Percentiles rank a stretch among this genome's conserved stretches.
Evolutionary conservation across 495 filamentous ascomycete genomes (phyloP).

Genomic region (Letharia lupina): DNA sequence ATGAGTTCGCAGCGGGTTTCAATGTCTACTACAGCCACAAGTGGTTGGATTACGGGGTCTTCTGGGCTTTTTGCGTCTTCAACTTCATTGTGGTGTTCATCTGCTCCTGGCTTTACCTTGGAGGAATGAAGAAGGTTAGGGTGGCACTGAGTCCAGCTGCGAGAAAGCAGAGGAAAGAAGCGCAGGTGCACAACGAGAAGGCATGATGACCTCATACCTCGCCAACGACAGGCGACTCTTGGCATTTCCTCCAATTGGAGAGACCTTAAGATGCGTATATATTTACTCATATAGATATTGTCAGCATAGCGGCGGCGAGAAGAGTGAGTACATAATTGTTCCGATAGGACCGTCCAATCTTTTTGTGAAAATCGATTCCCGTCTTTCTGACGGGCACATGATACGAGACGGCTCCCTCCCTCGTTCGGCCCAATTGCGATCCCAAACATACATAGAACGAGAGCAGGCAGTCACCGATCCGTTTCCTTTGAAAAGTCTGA

Average conservation of each 20-base stretch:
- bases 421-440: no score
- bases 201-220: conserved; percentile 4
- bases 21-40: conserved; percentile 46
- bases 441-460: no score
- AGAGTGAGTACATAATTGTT: background rate
- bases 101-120: conserved; percentile 47
- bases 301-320: background rate
- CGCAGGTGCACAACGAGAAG: conserved; percentile 17
- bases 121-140: conserved; percentile 39
- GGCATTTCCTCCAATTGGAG: background rate
- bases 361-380: no score
- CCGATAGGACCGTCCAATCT: background rate
- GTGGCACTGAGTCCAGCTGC: conserved; percentile 32
- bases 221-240: background rate
- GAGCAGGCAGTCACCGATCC: no score
- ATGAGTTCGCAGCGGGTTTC: conserved; percentile 43
- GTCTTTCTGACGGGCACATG: no score
- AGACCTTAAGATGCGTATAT: background rate
- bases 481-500: no score
- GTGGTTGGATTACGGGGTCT: conserved; percentile 56
- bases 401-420: no score
- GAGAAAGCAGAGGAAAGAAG: conserved; percentile 34
- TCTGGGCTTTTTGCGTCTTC: conserved; percentile 48
- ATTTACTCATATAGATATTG: background rate
- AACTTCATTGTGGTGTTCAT: conserved; percentile 46